phyloP scores from a whole-genome alignment of 257 asterid species.

The Jasminum sambac region DNA sequence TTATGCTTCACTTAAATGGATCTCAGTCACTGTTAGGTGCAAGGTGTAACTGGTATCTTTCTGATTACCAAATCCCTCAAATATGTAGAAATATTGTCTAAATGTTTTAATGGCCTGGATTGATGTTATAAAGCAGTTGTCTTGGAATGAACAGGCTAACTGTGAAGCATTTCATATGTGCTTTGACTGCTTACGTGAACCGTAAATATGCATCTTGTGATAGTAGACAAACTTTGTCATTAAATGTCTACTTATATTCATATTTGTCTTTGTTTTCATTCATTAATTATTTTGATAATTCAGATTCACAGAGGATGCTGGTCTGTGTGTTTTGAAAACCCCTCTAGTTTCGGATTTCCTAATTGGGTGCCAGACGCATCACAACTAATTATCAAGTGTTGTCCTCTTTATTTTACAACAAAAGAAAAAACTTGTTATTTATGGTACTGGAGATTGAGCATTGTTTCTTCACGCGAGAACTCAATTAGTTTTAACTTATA shows the following conservation, averaged over 20 bases:
- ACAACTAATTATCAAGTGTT: too few relatives aligned
- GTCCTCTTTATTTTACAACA: neutral
- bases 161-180: neutral
- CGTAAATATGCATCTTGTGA: neutral
- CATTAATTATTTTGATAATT: neutral
- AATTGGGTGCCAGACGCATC: neutral
- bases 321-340: neutral
- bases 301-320: neutral
- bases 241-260: neutral
- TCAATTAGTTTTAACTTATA: too few relatives aligned
- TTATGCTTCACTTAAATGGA: neutral
- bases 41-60: too few relatives aligned
- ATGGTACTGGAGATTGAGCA: neutral
- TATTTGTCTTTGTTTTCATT: neutral
- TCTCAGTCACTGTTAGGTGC: neutral
- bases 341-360: neutral
- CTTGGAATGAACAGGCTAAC: neutral
- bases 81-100: too few relatives aligned
- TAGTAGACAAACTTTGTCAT: neutral
- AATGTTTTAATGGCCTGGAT: too few relatives aligned
- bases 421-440: neutral
- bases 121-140: too few relatives aligned
- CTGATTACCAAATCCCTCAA: too few relatives aligned
- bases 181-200: neutral
- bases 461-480: too few relatives aligned